phyloP scores from a whole-genome alignment of 2,329 filamentous ascomycete genomes.

The Cytospora leucostoma region DNA sequence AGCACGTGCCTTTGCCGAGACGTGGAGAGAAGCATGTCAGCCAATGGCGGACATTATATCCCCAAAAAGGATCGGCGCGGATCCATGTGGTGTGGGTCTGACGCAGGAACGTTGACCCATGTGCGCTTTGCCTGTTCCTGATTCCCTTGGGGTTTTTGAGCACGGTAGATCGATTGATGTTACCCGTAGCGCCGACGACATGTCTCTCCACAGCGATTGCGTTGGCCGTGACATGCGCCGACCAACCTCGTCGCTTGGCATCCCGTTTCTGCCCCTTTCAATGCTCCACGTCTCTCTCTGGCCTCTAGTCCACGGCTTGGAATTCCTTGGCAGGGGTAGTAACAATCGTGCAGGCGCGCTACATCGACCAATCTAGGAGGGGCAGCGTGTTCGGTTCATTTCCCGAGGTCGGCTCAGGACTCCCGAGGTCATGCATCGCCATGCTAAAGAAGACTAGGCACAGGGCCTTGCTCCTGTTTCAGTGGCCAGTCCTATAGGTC shows the following conservation, averaged over 20 bases:
- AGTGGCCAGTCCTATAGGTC: conserved; percentile 9
- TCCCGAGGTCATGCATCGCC: neutral
- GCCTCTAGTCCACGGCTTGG: neutral
- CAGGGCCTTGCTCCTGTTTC: conserved; percentile 12
- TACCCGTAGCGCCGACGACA: too few relatives aligned
- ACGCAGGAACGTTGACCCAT: conserved; percentile 5
- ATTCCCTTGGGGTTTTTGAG: neutral
- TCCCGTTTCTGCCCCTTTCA: neutral
- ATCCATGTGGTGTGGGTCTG: conserved; percentile 15
- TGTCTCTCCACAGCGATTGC: neutral
- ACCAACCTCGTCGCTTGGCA: neutral
- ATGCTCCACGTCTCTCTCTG: neutral
- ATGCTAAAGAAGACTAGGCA: conserved; percentile 5
- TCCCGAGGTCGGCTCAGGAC: conserved; percentile 1
- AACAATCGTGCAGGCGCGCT: neutral
- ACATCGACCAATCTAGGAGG: neutral
- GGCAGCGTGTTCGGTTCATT: conserved; percentile 10
- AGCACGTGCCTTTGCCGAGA: neutral
- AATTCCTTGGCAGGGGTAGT: neutral
- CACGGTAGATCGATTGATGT: neutral
- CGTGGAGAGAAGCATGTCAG: neutral
- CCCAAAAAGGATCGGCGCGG: conserved; percentile 4
- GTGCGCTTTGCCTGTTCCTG: conserved; percentile 17
- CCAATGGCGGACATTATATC: conserved; percentile 2
- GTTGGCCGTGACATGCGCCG: neutral